Evolutionary conservation across 2,329 filamentous ascomycete species (phyloP), one percentile per base, ranked within the genome.

Genomic region (Zymoseptoria crescenta): DNA sequence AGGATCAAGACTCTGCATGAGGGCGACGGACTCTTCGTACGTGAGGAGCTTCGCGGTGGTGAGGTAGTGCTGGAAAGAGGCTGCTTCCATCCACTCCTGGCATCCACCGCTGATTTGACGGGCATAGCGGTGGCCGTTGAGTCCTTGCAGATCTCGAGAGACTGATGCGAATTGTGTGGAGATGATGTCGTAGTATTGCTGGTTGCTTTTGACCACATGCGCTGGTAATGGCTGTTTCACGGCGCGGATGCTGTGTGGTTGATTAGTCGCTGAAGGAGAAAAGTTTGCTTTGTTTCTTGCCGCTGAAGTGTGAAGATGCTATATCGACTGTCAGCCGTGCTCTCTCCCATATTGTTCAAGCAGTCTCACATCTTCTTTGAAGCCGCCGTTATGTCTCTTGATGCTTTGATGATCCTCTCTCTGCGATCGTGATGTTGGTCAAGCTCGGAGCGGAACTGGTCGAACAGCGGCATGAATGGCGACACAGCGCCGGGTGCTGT

Each of bases 351-450:
- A 45, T 49, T 20, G 13, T 1, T 49, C 59, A 69, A 19, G 41
- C 13, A 52, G 30, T 65, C 81, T 76, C 75, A 96, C 91, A 97
- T 95, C 78, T 97, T 99, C 80, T 99, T 99, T 75, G 91, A 96
- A 56, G 91, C 80, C 0, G 91, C 91, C 6, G 94, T 99, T 59
- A 99, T 89, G 73, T 99, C 94, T 62, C 93, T 81, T 8, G 90
- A 95, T 1, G 87, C 87, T 78, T 97, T 99, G 70, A 95, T 89
- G 66, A 96, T 85, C 56, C 88, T 84, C 77, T 96, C 92, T 58
- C 91, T 83, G 16, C 94, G 87, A 75, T 97, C 94, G 74, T 99
- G 90, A 72, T 97, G 93, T 75, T 94, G 85, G 70, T 99, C 94
- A 28, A 99, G 80, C 75, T 96, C 92, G 69, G 87, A 81, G 55